Base-by-base conservation (phyloP, 306 rosid species). In the Ammopiptanthus mongolicus region DNA sequence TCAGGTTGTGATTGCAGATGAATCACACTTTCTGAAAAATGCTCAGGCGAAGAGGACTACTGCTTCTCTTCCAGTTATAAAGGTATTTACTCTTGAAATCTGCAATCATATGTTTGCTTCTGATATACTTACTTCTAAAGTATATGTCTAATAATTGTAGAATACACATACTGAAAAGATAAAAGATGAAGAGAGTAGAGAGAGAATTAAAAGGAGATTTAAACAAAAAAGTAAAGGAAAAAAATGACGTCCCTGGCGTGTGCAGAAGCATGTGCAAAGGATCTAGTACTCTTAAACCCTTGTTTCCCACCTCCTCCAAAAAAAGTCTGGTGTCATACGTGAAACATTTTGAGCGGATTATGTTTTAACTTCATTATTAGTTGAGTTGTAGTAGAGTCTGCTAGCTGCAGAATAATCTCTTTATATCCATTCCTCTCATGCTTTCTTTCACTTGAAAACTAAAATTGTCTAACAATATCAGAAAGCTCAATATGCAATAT, bases 1-100 rank as follows among this genome's bases (percentile, higher is more conserved):
- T 76, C 90, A 94, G 98, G 88, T 95, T 85, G 98, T 95, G 74
- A 95, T 95, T 86, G 98, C 98, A 51, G 98, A 95, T 81, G 98
- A 95, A 82, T 95, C 98, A 0, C 98, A 95, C 82, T 95, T 61
- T 84, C 80, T 95, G 56, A 95, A 95, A 88, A 95, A 95, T 86
- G 95, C 96, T 71, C 93, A 90, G 82, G 98, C 98, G 79, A 95
- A 95, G 87, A 95, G 98, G 80, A 95, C 98, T 77, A 82, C 87
- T 75, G 88, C 96, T 65, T 77, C 87, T 50, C 89, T 91, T 74
- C 98, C 98, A 17, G 89, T 95, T 71, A 86, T 95, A 81, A 88
- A 95, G 97, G 98, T 91, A 71, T 73, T 59, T 57, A 28, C 65
- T 53, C 69, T 83, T 76, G 78, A 57, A 72, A 84, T 23, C 51